Evolutionary conservation across 768 basidiomycete genomes (phyloP).

Genomic region (Dentipellis fragilis): DNA sequence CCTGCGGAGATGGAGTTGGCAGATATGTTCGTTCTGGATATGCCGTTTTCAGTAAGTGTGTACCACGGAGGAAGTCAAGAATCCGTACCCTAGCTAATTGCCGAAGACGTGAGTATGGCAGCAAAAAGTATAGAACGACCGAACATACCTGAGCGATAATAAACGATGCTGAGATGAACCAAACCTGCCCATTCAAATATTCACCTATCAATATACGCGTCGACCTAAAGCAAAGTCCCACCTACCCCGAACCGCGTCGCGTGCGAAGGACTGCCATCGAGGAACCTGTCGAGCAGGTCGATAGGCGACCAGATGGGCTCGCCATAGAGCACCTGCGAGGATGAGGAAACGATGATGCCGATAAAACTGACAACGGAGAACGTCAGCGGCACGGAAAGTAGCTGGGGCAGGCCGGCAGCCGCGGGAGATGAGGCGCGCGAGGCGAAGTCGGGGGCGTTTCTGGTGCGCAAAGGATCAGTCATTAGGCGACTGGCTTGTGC

Average conservation of each 20-base stretch:
- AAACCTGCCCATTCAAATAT: constrained; percentile 31
- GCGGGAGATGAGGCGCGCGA: constrained; percentile 47
- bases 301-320: constrained; percentile 75
- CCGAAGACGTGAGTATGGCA: neutral
- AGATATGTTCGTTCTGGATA: constrained; percentile 60
- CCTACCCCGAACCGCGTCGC: constrained; percentile 60
- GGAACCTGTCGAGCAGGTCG: constrained; percentile 56
- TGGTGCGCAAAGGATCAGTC: constrained; percentile 15
- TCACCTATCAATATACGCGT: neutral
- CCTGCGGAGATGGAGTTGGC: constrained; percentile 80
- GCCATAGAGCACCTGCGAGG: constrained; percentile 65
- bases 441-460: constrained; percentile 71
- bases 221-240: constrained; percentile 2
- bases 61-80: neutral
- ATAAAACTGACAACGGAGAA: constrained; percentile 72
- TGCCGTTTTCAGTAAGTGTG: constrained; percentile 6
- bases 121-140: neutral
- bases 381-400: constrained; percentile 60
- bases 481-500: neutral
- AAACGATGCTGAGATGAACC: constrained; percentile 73
- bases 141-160: constrained; percentile 57
- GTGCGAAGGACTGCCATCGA: constrained; percentile 50
- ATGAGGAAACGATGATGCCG: constrained; percentile 75
- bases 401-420: constrained; percentile 55
- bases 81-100: constrained; percentile 14